These are phyloP conservation scores for Trebouxia sp. DNA, from an alignment of 139 green algal genomes.

Conservation along the genomic window DNA sequence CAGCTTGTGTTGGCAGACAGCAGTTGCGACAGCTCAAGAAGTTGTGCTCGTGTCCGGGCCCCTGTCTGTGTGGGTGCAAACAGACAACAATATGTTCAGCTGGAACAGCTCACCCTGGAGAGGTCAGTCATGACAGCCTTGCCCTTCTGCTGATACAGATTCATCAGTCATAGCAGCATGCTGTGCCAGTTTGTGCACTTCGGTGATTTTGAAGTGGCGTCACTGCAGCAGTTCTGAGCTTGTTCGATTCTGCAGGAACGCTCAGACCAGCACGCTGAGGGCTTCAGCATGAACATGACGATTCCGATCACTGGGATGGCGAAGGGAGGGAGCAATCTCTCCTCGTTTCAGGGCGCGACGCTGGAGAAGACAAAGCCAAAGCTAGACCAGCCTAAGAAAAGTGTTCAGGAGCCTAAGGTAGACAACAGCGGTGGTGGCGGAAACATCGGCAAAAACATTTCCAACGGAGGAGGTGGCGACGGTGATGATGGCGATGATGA, in stretches of 20 bases:
- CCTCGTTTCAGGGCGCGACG: too few relatives aligned
- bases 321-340: too few relatives aligned
- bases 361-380: conserved; percentile 57
- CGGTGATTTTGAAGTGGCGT: too few relatives aligned
- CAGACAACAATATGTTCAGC: conserved; percentile 12
- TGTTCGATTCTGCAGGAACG: conserved; percentile 4
- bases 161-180: too few relatives aligned
- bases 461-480: conserved; percentile 87
- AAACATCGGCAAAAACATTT: conserved; percentile 81
- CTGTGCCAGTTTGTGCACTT: too few relatives aligned
- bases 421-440: conserved; percentile 84
- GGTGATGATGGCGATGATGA: conserved; percentile 88
- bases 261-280: neutral
- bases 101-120: conserved; percentile 28
- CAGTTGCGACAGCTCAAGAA: neutral
- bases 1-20: neutral
- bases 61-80: neutral
- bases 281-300: conserved; percentile 19
- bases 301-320: conserved; percentile 59
- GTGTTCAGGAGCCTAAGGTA: conserved; percentile 56
- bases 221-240: neutral
- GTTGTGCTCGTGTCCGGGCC: neutral
- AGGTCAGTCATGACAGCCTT: conserved; percentile 2
- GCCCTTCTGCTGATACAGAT: too few relatives aligned
- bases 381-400: conserved; percentile 54